phyloP scores from a whole-genome alignment of 352 stramenopile species.

The Phytophthora litchii region DNA sequence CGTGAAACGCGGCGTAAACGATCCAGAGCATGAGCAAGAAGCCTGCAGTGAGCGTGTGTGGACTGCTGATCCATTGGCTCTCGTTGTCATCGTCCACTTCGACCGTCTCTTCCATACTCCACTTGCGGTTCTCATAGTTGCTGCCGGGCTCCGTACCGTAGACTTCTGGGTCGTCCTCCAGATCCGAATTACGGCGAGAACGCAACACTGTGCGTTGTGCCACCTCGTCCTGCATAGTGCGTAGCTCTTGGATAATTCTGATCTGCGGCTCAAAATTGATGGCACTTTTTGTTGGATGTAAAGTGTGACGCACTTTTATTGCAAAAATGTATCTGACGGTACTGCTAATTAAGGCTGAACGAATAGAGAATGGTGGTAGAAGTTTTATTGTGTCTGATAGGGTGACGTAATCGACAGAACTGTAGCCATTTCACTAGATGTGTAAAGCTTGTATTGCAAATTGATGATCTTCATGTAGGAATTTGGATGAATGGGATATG shows the following conservation, averaged over 20 bases:
- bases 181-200: constrained; percentile 62
- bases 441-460: too few relatives aligned
- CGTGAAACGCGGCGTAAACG: constrained; percentile 85
- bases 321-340: constrained; percentile 20
- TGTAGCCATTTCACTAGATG: too few relatives aligned
- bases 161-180: constrained; percentile 44
- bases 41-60: constrained; percentile 80
- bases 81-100: constrained; percentile 76
- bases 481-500: neutral
- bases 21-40: constrained; percentile 86
- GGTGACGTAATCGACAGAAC: constrained; percentile 3
- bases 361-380: constrained; percentile 2
- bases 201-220: constrained; percentile 53
- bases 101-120: constrained; percentile 85
- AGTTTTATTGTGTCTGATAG: constrained; percentile 27
- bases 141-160: constrained; percentile 50
- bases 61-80: constrained; percentile 82
- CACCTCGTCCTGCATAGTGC: constrained; percentile 36
- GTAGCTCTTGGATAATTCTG: constrained; percentile 21
- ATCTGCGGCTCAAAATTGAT: constrained; percentile 26
- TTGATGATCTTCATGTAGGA: neutral
- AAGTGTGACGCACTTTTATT: constrained; percentile 31
- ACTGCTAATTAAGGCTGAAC: too few relatives aligned
- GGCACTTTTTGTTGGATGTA: constrained; percentile 30
- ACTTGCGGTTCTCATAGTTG: constrained; percentile 87